Base-by-base conservation (phyloP, 140 eudicot genomes). In the Ambrosia hybrid region DNA sequence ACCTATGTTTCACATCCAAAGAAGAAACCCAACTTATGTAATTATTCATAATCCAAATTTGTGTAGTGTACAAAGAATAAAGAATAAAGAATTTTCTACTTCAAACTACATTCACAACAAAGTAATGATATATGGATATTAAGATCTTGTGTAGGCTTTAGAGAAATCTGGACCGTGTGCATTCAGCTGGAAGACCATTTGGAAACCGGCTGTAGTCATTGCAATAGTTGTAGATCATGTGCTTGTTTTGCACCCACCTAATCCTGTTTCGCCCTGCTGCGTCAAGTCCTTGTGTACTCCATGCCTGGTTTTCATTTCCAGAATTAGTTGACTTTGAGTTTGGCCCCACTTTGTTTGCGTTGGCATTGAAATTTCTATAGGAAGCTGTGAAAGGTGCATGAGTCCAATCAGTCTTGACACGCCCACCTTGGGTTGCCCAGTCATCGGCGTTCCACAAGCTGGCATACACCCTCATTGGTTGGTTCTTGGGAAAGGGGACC, bases 381-480 rank as follows among this genome's bases (percentile, higher is more conserved):
- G 46, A 41, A 6, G 46, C 46, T 5, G 9, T 41, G 46, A 41
- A 41, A 41, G 46, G 46, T 5, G 46, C 46, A 1, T 41, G 46
- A 5, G 9, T 41, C 46, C 46, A 5, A 5, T 41, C 46, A 41
- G 46, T 41, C 46, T 41, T 41, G 9, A 41, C 46, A 41, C 6
- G 46, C 46, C 46, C 46, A 41, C 9, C 46, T 8, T 8, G 6
- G 46, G 46, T 41, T 6, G 46, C 46, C 46, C 46, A 41, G 6
- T 88, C 94, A 3, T 88, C 95, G 1, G 95, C 94, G 57, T 82
- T 78, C 90, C 95, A 88, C 7, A 88, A 70, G 49, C 95, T 88
- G 0, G 91, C 83, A 56, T 83, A 83, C 11, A 88, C 68, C 65
- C 87, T 30, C 34, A 30, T 30, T 30, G 34, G 34, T 30, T 30